Conservation (phyloP, 2,329 filamentous ascomycete genomes). For the Fusarium sp. region DNA sequence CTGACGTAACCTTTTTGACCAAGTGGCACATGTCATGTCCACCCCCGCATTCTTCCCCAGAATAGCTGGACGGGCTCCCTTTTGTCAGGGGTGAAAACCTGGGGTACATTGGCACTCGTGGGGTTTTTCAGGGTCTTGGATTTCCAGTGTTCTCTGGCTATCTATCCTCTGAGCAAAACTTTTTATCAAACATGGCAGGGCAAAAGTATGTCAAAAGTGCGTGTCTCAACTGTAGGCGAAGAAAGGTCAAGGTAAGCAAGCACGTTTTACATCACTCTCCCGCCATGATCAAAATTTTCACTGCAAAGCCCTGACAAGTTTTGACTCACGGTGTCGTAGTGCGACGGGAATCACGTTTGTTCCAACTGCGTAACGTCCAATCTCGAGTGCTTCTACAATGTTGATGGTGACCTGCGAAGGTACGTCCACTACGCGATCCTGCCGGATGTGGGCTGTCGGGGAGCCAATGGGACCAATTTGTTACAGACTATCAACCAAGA, state of each 20-base stretch:
- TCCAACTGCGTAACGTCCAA: constrained; percentile 12
- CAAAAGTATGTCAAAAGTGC: constrained; percentile 17
- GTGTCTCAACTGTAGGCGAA: constrained; percentile 13
- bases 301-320: too few relatives aligned
- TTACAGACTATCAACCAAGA: constrained; percentile 3
- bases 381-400: constrained; percentile 11
- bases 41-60: background rate
- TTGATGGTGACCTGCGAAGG: constrained; percentile 14
- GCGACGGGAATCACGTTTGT: constrained; percentile 2
- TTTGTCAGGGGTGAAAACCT: background rate
- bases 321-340: too few relatives aligned
- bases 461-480: too few relatives aligned
- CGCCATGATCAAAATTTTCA: too few relatives aligned
- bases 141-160: too few relatives aligned
- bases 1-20: too few relatives aligned
- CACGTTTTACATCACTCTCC: too few relatives aligned
- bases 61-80: background rate
- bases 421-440: background rate
- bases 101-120: background rate
- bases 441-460: too few relatives aligned
- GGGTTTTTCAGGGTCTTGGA: background rate
- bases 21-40: background rate
- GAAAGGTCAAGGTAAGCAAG: constrained; percentile 15
- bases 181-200: background rate
- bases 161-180: too few relatives aligned